Percentiles rank a stretch among this genome's conserved stretches.
Conservation (phyloP, 805 yeast species). For the Metschnikowia proteae region DNA sequence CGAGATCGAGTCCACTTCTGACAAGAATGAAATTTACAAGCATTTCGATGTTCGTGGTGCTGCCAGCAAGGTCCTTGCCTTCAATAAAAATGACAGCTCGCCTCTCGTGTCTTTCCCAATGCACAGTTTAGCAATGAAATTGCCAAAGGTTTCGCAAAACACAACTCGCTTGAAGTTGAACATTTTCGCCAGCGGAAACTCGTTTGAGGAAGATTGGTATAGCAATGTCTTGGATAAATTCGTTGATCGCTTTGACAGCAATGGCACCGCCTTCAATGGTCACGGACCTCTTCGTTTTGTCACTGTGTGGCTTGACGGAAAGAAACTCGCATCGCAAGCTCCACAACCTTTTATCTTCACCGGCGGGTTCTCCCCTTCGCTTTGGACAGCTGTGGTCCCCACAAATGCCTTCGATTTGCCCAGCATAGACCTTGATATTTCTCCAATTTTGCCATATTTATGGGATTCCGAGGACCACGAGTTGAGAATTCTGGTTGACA, state of each 20-base stretch:
- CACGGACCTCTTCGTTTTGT: slow-evolving; percentile 72
- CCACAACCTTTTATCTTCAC: slow-evolving; percentile 77
- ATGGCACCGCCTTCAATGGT: slow-evolving; percentile 38
- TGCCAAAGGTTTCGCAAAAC: slow-evolving; percentile 50
- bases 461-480: slow-evolving; percentile 44
- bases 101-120: slow-evolving; percentile 48
- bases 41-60: slow-evolving; percentile 30
- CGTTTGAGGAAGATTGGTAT: slow-evolving; percentile 84
- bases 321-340: slow-evolving; percentile 54
- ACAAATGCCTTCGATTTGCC: slow-evolving; percentile 70
- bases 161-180: slow-evolving; percentile 59
- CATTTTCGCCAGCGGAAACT: slow-evolving; percentile 68
- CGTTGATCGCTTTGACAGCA: slow-evolving; percentile 33
- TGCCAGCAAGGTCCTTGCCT: slow-evolving; percentile 39
- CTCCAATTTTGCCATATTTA: slow-evolving; percentile 64
- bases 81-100: slow-evolving; percentile 27
- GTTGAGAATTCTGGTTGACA: slow-evolving; percentile 20
- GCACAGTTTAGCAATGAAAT: slow-evolving; percentile 28
- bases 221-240: slow-evolving; percentile 52
- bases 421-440: slow-evolving; percentile 64
- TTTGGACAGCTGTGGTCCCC: slow-evolving; percentile 81
- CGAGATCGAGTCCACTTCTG: not conserved
- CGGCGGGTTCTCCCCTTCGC: slow-evolving; percentile 75
- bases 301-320: slow-evolving; percentile 57
- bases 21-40: slow-evolving; percentile 9